Percentiles rank a stretch among this genome's conserved stretches.
phyloP scores from a whole-genome alignment of 2,329 filamentous ascomycete genomes.

The Diaporthe longicolla region DNA sequence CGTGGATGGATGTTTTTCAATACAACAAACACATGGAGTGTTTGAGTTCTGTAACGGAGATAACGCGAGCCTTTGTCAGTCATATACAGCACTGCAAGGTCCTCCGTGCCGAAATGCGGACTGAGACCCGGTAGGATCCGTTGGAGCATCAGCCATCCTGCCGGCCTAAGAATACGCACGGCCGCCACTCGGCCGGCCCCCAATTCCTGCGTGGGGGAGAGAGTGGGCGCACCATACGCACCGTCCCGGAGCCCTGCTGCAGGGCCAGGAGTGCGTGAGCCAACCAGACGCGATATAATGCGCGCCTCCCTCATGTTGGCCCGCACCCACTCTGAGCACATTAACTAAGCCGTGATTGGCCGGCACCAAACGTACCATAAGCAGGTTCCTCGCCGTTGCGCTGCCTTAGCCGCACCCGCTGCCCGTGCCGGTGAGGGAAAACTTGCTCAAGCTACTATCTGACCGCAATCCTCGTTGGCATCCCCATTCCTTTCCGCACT shows the following conservation, averaged over 20 bases:
- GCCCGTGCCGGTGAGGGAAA: slow-evolving; percentile 20
- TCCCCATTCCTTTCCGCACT: background rate
- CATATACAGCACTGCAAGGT: background rate
- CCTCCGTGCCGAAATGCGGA: background rate
- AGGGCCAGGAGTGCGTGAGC: background rate
- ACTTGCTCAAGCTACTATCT: slow-evolving; percentile 31
- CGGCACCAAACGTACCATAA: background rate
- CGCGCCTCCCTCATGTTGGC: slow-evolving; percentile 22
- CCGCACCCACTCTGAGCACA: slow-evolving; percentile 28
- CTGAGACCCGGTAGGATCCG: background rate
- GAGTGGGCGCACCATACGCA: background rate
- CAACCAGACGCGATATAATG: slow-evolving; percentile 29
- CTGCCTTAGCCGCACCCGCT: slow-evolving; percentile 23
- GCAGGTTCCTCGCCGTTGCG: slow-evolving; percentile 25
- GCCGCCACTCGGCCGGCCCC: slow-evolving; percentile 20
- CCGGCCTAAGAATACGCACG: slow-evolving; percentile 18
- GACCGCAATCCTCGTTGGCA: background rate
- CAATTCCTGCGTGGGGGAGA: background rate
- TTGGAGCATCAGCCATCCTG: background rate
- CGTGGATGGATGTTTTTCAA: too few species aligned
- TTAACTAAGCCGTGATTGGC: slow-evolving; percentile 28
- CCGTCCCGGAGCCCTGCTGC: slow-evolving; percentile 26
- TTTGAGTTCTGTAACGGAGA: too few species aligned
- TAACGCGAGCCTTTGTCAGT: background rate
- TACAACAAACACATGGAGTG: too few species aligned